Conservation (phyloP, 202 grass and related monocot genomes). For the Saccharum hybrid region DNA sequence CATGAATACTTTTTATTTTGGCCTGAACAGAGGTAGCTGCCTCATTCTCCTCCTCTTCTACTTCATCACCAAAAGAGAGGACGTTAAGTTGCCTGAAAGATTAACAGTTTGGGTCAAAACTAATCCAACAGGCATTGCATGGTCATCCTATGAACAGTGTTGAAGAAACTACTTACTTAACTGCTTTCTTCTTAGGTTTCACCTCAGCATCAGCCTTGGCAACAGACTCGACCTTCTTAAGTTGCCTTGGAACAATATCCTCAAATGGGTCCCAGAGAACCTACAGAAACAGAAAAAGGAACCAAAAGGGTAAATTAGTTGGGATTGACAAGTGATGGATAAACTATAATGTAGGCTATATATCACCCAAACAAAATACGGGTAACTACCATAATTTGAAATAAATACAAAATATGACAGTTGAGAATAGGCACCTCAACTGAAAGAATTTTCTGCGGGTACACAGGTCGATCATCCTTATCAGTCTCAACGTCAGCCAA, state of each 20-base stretch:
- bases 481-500: conserved; percentile 86
- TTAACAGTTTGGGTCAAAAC: conserved; percentile 42
- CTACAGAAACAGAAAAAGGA: conserved; percentile 48
- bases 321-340: conserved; percentile 8
- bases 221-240: conserved; percentile 61
- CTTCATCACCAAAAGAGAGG: conserved; percentile 96
- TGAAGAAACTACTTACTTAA: conserved; percentile 64
- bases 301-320: conserved; percentile 5
- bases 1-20: conserved; percentile 99
- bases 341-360: neutral
- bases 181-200: conserved; percentile 78
- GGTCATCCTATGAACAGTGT: conserved; percentile 11
- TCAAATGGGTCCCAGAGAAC: conserved; percentile 98
- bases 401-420: neutral
- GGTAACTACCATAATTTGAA: neutral
- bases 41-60: conserved; percentile 92
- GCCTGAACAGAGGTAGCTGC: conserved; percentile 60
- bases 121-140: conserved; percentile 19
- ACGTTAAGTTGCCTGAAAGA: conserved; percentile 84
- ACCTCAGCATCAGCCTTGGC: conserved; percentile 58
- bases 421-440: conserved; percentile 63
- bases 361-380: neutral
- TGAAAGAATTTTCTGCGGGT: conserved; percentile 84
- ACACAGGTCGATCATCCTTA: conserved; percentile 88
- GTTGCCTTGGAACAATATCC: conserved; percentile 80